A percentile compares a stretch with the other conserved stretches of the same genome.
phyloP scores from a whole-genome alignment of 768 basidiomycete genomes.

The Pulveroboletus sp. region DNA sequence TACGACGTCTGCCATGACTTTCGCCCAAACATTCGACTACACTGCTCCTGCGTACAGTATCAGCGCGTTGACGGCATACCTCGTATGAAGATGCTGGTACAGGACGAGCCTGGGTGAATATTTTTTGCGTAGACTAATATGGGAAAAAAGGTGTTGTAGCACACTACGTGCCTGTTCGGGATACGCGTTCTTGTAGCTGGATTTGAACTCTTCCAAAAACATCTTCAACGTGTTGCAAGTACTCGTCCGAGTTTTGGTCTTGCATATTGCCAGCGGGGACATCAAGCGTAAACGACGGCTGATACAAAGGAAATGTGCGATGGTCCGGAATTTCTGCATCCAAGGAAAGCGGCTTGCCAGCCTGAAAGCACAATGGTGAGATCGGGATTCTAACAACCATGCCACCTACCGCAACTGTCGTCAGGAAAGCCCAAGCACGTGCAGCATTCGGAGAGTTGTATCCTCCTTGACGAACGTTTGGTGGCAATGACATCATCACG shows the following conservation, averaged over 20 bases:
- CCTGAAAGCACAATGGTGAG: conserved; percentile 35
- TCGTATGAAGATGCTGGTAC: conserved; percentile 3
- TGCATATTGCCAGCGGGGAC: conserved; percentile 69
- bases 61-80: conserved; percentile 27
- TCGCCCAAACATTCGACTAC: conserved; percentile 53
- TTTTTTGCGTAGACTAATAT: too few relatives aligned
- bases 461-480: conserved; percentile 52
- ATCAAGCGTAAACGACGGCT: conserved; percentile 79
- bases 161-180: background rate
- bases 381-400: background rate
- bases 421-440: conserved; percentile 82
- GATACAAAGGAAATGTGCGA: conserved; percentile 65
- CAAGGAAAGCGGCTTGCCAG: conserved; percentile 49
- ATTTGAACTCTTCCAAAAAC: conserved; percentile 36
- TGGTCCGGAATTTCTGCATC: conserved; percentile 79
- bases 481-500: background rate
- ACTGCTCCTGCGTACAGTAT: conserved; percentile 49
- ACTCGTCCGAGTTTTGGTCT: conserved; percentile 67
- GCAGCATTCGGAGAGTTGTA: conserved; percentile 84
- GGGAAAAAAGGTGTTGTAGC: background rate
- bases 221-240: conserved; percentile 45
- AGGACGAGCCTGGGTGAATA: background rate
- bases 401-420: conserved; percentile 64
- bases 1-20: conserved; percentile 39
- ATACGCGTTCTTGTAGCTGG: conserved; percentile 18